Base-by-base conservation (phyloP, 2,329 filamentous ascomycete species). In the Clarireedia sp. region DNA sequence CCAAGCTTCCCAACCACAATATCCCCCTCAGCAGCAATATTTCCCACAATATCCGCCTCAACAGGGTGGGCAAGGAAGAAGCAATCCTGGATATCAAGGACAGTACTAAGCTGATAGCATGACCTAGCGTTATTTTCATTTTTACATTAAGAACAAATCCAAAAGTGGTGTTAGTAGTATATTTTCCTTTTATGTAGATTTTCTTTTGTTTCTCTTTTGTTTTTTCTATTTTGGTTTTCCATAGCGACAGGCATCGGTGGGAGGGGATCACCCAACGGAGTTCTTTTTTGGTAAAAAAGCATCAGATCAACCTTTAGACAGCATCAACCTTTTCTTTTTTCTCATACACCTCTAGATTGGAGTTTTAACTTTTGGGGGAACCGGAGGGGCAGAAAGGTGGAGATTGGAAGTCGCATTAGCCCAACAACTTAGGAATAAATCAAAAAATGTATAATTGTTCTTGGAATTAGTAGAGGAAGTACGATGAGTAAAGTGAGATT, bases 21-120 rank as follows among this genome's bases (percentile, higher is more conserved):
- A 57, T 26, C 56, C 55, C n/a, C 47, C 48, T 23, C 57, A 55
- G 33, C 55, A 59, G n/a, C 57, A 61, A 48, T 59, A 59, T 51
- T 60, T 59, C 19, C 46, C 57, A 14, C 59, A 56, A 51, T 49
- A 54, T 47, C 55, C 52, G 33, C 57, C 54, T 45, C 54, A 58
- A 33, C 57, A 61, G 43, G 57, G 57, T 52, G 48, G 48, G 2
- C 60, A 62, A 44, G 60, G 54, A 3, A 37, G 54, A 49, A 54
- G 57, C 16, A 60, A 57, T 48, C 40, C 54, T 41, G 56, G 57
- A 40, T 60, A 53, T 57, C 57, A 57, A 23, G 60, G 58, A 51
- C 58, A 64, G 5, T 21, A 54, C 19, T 50, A 29, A 40, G 33
- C 37, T 44, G 26, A 37, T 17, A 17, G 45, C 40, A 19, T 14